Evolutionary conservation across 306 rosid genomes (phyloP), one percentile per base, ranked within the genome.

Genomic region (Hippophae tibetana): DNA sequence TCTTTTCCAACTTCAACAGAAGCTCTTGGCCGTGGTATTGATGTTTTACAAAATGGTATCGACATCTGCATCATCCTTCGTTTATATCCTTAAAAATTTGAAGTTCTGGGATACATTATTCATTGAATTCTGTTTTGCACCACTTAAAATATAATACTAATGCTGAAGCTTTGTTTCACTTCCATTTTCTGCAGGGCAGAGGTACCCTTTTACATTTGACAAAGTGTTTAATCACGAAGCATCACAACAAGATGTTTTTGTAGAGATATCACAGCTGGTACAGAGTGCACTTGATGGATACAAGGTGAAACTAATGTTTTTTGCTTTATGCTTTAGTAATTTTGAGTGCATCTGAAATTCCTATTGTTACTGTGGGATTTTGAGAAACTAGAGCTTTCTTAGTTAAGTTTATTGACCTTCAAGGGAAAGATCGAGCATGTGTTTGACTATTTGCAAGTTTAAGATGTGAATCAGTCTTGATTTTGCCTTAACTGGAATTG

Each of bases 281-380:
- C 99, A 88, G 68, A 93, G 99, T 79, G 99, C 99, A 5, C 99
- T 93, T 49, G 99, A 93, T 63, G 99, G 99, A 25, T 93, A 88
- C 50, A 93, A 88, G 99, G 99, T 92, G 63, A 60, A 56, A 69
- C 48, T 43, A 10, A 23, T 31, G 46, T 41, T 45, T 46, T 18
- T 25, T 12, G 60, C 43, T 9, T 52, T 40, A 18, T 43, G 23
- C 25, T 67, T 60, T 26, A 9, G 6, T 14, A 41, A 46, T 60
- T 38, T 6, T 47, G 38, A 31, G 3, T 31, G 38, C 38, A 31
- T 31, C 38, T 31, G 38, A 31, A 31, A 31, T 18, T 18, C 23
- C 23, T 18, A 18, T 18, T 18, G 23, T 18, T 18, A 18, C 23
- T 18, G 23, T 31, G 38, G 38, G 38, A 1, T 31, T 31, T 31